These are phyloP conservation scores for Cicer chorassanicum DNA, from an alignment of 306 rosid genomes.

Conservation along the genomic window DNA sequence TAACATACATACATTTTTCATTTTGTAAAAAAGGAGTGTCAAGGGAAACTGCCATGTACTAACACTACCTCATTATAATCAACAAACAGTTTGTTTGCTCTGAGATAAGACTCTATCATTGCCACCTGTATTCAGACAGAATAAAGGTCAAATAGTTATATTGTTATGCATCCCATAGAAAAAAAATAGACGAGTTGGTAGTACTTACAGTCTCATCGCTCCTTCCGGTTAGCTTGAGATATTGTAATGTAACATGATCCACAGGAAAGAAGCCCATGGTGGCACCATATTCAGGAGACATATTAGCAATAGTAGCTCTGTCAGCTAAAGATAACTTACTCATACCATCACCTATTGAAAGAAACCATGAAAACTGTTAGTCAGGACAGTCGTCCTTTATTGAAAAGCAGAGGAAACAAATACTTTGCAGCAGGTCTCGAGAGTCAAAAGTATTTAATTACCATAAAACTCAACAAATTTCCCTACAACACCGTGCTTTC, in stretches of 20 bases:
- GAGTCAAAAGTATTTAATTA: conserved; percentile 43
- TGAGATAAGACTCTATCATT: conserved; percentile 92
- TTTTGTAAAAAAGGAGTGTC: not conserved
- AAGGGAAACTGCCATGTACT: not conserved
- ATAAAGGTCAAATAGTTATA: conserved; percentile 34
- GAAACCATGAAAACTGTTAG: conserved; percentile 39
- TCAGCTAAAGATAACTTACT: conserved; percentile 88
- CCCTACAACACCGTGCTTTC: conserved; percentile 96
- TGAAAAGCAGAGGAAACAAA: not conserved
- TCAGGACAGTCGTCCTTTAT: conserved; percentile 3
- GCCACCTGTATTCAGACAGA: conserved; percentile 66
- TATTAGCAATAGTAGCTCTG: conserved; percentile 97
- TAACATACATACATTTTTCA: conserved; percentile 10
- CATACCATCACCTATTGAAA: conserved; percentile 88
- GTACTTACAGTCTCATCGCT: conserved; percentile 88
- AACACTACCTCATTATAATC: conserved; percentile 83
- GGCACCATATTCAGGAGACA: conserved; percentile 99
- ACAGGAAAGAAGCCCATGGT: conserved; percentile 99
- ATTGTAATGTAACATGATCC: conserved; percentile 90
- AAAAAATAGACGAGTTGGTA: conserved; percentile 16
- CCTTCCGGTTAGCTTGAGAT: conserved; percentile 92
- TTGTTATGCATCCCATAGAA: conserved; percentile 42
- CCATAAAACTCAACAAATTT: conserved; percentile 96
- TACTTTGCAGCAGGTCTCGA: not conserved
- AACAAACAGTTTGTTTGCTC: conserved; percentile 90